phyloP scores from a whole-genome alignment of 768 basidiomycete species.

The Russula virescens region DNA sequence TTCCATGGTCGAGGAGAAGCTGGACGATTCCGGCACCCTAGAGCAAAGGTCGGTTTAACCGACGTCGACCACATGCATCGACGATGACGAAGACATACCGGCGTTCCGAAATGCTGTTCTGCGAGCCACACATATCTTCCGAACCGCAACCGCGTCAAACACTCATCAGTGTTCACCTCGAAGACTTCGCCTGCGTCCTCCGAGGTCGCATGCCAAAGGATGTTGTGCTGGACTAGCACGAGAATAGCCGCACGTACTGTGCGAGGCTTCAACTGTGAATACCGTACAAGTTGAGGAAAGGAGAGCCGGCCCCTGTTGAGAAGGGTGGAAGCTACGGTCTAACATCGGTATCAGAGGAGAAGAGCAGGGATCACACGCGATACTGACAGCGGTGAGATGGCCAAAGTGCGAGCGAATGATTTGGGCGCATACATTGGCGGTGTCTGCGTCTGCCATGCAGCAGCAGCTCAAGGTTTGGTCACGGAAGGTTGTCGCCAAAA shows the following conservation, averaged over 20 bases:
- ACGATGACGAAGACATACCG: slow-evolving; percentile 44
- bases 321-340: slow-evolving; percentile 71
- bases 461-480: no score
- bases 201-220: slow-evolving; percentile 76
- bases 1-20: slow-evolving; percentile 77
- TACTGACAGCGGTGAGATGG: slow-evolving; percentile 54
- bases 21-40: slow-evolving; percentile 76
- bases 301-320: slow-evolving; percentile 83
- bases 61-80: background rate
- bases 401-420: slow-evolving; percentile 65
- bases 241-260: slow-evolving; percentile 66
- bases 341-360: background rate
- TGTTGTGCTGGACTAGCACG: slow-evolving; percentile 84
- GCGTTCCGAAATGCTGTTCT: slow-evolving; percentile 59
- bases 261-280: slow-evolving; percentile 60
- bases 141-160: slow-evolving; percentile 75
- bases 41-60: background rate
- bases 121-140: slow-evolving; percentile 77
- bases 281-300: slow-evolving; percentile 59
- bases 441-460: slow-evolving; percentile 60
- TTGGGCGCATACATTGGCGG: slow-evolving; percentile 53
- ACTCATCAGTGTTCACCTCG: slow-evolving; percentile 81
- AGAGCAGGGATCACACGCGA: background rate
- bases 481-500: no score
- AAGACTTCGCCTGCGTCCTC: slow-evolving; percentile 70